Conservation (phyloP, 805 yeast genomes). For the Pichia nanzhaoensis region DNA sequence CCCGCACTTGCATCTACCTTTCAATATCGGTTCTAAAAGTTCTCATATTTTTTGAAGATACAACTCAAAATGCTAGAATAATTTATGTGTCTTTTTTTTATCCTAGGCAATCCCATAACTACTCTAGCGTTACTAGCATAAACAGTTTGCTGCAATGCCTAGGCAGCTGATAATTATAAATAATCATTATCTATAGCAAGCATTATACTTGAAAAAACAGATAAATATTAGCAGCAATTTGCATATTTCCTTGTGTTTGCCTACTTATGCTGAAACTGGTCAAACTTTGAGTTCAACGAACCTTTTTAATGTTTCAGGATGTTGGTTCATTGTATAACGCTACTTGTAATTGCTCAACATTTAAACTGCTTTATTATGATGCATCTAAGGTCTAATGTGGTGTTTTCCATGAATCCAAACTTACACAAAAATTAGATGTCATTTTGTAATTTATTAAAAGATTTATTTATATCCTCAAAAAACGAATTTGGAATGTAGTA, state of each 20-base stretch:
- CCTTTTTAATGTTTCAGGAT: too few relatives aligned
- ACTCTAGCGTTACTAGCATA: slow-evolving; percentile 9
- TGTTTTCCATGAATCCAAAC: too few relatives aligned
- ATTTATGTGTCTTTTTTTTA: not conserved
- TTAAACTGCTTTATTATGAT: too few relatives aligned
- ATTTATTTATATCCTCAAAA: too few relatives aligned
- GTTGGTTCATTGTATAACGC: too few relatives aligned
- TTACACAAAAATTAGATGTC: too few relatives aligned
- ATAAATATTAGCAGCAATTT: slow-evolving; percentile 51
- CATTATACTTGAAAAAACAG: slow-evolving; percentile 50
- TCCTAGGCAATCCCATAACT: not conserved
- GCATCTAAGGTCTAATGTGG: too few relatives aligned
- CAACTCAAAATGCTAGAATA: slow-evolving; percentile 13
- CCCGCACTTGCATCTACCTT: slow-evolving; percentile 9
- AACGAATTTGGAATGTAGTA: too few relatives aligned
- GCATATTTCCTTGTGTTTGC: slow-evolving; percentile 43
- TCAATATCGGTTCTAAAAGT: slow-evolving; percentile 12
- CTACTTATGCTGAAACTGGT: too few relatives aligned
- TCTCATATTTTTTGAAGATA: slow-evolving; percentile 17
- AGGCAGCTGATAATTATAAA: slow-evolving; percentile 33
- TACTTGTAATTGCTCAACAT: too few relatives aligned
- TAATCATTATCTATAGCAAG: slow-evolving; percentile 42
- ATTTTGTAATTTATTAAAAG: too few relatives aligned
- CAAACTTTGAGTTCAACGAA: too few relatives aligned
- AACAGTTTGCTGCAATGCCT: slow-evolving; percentile 17